Evolutionary conservation across 2,329 filamentous ascomycete species (phyloP).

Genomic region (Fusarium sp.): DNA sequence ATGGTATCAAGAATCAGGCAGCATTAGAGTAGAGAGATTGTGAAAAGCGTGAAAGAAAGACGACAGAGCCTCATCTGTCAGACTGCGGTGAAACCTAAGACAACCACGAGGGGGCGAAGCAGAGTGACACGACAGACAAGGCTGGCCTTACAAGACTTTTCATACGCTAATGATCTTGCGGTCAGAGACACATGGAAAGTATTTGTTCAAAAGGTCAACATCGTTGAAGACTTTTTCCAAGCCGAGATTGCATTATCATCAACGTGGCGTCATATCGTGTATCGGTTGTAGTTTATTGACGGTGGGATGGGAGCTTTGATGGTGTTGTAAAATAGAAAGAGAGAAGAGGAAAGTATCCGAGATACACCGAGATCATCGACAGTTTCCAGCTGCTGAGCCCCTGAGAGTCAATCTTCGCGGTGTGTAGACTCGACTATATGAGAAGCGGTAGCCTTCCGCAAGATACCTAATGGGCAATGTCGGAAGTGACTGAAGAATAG

Average conservation of each 20-base stretch:
- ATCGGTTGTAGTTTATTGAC: background rate
- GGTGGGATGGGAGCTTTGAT: fast-evolving
- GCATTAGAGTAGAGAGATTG: background rate
- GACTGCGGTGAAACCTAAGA: slow-evolving; percentile 6
- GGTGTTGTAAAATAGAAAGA: fast-evolving
- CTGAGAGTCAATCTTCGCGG: background rate
- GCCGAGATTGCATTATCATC: background rate
- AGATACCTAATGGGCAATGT: background rate
- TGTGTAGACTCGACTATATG: background rate
- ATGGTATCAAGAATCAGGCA: slow-evolving; percentile 8
- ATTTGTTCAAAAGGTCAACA: fast-evolving
- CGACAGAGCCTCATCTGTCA: slow-evolving; percentile 36
- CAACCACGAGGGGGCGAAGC: slow-evolving; percentile 11
- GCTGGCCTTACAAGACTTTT: fast-evolving
- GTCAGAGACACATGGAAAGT: background rate
- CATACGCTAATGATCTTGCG: background rate
- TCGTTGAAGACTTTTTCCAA: background rate
- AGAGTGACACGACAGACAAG: slow-evolving; percentile 12
- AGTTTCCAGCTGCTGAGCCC: background rate
- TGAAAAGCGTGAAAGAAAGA: background rate
- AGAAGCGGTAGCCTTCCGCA: background rate
- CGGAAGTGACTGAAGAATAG: background rate
- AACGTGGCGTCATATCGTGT: background rate
- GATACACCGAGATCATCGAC: background rate
- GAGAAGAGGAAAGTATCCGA: background rate